Evolutionary conservation across 805 yeast genomes (phyloP).

Genomic region (Nakazawaea pomicola): DNA sequence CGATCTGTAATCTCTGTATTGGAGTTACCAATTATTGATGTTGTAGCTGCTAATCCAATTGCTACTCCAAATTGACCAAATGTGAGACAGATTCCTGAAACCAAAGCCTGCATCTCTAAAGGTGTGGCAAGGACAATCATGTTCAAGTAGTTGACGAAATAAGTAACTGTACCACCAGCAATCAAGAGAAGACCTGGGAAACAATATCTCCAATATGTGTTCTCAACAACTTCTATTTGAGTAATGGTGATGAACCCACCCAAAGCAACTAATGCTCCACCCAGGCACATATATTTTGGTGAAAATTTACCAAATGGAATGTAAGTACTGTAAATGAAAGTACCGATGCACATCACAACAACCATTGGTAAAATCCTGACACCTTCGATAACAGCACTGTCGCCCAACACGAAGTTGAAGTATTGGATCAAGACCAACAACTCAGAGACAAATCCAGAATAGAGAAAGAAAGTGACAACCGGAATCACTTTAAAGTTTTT

Average conservation of each 20-base stretch:
- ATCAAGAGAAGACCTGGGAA: constrained; percentile 6
- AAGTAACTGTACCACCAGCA: constrained; percentile 22
- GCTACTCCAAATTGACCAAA: constrained; percentile 29
- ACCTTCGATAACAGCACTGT: constrained; percentile 10
- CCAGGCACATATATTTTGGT: constrained; percentile 13
- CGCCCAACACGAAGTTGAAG: neutral
- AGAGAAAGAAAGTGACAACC: constrained; percentile 10
- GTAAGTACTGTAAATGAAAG: neutral
- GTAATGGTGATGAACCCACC: neutral
- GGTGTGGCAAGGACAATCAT: constrained; percentile 30
- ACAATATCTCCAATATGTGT: constrained; percentile 26
- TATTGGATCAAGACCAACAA: neutral
- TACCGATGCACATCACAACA: constrained; percentile 12
- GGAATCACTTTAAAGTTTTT: constrained; percentile 22
- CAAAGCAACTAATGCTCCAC: neutral
- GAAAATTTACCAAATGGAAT: constrained; percentile 12
- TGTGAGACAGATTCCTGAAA: constrained; percentile 31
- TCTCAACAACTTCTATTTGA: neutral
- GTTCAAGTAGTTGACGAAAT: constrained; percentile 29
- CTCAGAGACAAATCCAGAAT: neutral
- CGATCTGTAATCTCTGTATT: neutral
- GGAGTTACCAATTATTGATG: constrained; percentile 23
- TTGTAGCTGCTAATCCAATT: constrained; percentile 23
- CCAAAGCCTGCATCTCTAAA: constrained; percentile 32
- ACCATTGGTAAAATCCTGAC: constrained; percentile 18